Conservation (phyloP, 192 early-diverging fungal species). For the Podila clonocystis region DNA sequence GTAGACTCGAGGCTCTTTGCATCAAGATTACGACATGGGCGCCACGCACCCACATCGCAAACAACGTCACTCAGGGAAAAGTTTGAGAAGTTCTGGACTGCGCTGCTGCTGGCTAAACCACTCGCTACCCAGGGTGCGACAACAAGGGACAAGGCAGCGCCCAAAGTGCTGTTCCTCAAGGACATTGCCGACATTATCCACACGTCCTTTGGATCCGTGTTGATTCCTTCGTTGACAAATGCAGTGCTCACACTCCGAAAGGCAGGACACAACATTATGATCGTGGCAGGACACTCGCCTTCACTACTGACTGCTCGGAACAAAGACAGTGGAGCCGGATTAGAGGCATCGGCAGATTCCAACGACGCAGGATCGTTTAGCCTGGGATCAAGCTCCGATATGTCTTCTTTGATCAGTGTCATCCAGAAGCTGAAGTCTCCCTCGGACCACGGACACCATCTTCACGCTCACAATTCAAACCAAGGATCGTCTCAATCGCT, state of each 20-base stretch:
- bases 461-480: not conserved
- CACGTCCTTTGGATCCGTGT: slow-evolving; percentile 38
- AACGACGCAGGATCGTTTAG: slow-evolving; percentile 21
- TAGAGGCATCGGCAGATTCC: not conserved
- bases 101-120: slow-evolving; percentile 39
- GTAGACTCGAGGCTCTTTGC: slow-evolving; percentile 29
- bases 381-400: slow-evolving; percentile 5
- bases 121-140: not conserved
- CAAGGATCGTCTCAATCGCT: slow-evolving; percentile 2
- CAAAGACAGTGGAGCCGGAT: slow-evolving; percentile 5
- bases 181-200: slow-evolving; percentile 59
- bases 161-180: slow-evolving; percentile 59
- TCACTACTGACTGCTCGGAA: slow-evolving; percentile 27
- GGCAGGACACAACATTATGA: slow-evolving; percentile 56
- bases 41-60: slow-evolving; percentile 13
- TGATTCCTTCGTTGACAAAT: slow-evolving; percentile 52
- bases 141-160: not conserved
- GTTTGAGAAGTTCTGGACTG: slow-evolving; percentile 52
- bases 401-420: slow-evolving; percentile 28
- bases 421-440: slow-evolving; percentile 40
- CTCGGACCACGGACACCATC: slow-evolving; percentile 12
- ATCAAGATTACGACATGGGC: slow-evolving; percentile 19
- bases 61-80: slow-evolving; percentile 35
- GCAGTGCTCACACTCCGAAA: slow-evolving; percentile 55
- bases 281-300: slow-evolving; percentile 58